Conservation (phyloP, 2,329 filamentous ascomycete genomes). For the Neoarthrinium moseri region DNA sequence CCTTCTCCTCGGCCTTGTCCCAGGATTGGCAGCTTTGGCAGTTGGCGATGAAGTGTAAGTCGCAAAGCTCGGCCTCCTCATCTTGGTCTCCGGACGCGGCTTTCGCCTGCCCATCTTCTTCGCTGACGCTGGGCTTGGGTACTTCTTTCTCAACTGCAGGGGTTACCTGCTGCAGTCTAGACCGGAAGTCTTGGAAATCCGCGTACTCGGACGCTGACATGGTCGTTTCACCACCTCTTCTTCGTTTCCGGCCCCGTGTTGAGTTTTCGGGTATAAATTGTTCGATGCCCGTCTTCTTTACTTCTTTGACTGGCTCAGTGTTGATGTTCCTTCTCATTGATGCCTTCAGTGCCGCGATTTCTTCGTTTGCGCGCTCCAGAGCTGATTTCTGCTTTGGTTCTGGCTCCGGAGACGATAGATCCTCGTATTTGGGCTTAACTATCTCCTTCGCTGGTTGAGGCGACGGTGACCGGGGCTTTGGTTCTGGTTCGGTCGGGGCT, state of each 20-base stretch:
- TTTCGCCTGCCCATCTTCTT: conserved; percentile 23
- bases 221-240: conserved; percentile 52
- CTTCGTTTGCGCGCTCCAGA: conserved; percentile 72
- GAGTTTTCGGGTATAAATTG: conserved; percentile 72
- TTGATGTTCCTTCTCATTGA: conserved; percentile 71
- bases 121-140: conserved; percentile 20
- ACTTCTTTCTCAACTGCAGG: conserved; percentile 27
- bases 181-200: conserved; percentile 76
- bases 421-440: conserved; percentile 18
- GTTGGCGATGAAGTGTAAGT: conserved; percentile 92
- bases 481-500: conserved; percentile 12
- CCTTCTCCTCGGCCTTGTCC: conserved; percentile 61
- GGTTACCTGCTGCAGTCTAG: conserved; percentile 63
- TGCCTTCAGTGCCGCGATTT: conserved; percentile 77
- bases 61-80: conserved; percentile 76
- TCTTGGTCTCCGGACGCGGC: conserved; percentile 40
- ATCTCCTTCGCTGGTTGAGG: conserved; percentile 3
- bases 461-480: conserved; percentile 14
- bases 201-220: conserved; percentile 62
- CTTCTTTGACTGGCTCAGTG: conserved; percentile 49
- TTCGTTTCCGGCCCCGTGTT: conserved; percentile 68
- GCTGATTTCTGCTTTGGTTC: conserved; percentile 42
- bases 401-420: conserved; percentile 36
- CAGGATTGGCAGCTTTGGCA: conserved; percentile 90
- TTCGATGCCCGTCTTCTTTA: conserved; percentile 68